Evolutionary conservation across 1,284 basidiomycete genomes (phyloP).

Genomic region (Salmacisia buchloeana): DNA sequence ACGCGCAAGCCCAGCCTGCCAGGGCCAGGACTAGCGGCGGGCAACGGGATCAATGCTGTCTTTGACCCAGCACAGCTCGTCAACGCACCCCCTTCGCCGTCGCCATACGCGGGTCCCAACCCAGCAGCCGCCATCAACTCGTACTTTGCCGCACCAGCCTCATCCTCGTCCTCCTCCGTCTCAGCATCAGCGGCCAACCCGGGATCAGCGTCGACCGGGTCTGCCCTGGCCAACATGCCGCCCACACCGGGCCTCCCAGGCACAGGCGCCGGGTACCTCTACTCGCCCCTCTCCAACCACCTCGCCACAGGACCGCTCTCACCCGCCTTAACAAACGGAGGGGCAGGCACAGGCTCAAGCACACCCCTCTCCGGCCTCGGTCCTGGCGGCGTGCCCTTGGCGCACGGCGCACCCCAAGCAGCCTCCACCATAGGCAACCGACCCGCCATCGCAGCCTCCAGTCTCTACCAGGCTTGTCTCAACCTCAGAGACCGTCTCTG

Average conservation of each 20-base stretch:
- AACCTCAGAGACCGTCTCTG: conserved; percentile 49
- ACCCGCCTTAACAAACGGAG: not conserved
- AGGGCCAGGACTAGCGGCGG: not conserved
- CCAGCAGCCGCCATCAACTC: not conserved
- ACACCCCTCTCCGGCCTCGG: not conserved
- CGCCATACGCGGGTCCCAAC: not conserved
- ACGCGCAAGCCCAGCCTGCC: not conserved
- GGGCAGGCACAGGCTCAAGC: not conserved
- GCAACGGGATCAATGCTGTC: not conserved
- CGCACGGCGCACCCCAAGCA: not conserved
- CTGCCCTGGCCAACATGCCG: not conserved
- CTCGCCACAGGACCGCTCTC: not conserved
- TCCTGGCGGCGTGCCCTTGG: not conserved
- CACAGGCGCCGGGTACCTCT: too few species aligned
- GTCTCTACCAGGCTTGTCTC: conserved; percentile 53
- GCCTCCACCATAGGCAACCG: conserved; percentile 8
- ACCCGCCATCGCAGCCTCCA: conserved; percentile 34
- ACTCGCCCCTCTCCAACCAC: not conserved
- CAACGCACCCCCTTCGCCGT: not conserved
- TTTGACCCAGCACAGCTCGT: not conserved
- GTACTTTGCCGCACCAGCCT: not conserved
- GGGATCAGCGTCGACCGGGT: not conserved
- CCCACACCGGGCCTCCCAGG: not conserved
- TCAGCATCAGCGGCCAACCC: too few species aligned
- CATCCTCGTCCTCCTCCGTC: not conserved